Conservation (phyloP, 768 basidiomycete genomes). For the Mycena vulgaris region DNA sequence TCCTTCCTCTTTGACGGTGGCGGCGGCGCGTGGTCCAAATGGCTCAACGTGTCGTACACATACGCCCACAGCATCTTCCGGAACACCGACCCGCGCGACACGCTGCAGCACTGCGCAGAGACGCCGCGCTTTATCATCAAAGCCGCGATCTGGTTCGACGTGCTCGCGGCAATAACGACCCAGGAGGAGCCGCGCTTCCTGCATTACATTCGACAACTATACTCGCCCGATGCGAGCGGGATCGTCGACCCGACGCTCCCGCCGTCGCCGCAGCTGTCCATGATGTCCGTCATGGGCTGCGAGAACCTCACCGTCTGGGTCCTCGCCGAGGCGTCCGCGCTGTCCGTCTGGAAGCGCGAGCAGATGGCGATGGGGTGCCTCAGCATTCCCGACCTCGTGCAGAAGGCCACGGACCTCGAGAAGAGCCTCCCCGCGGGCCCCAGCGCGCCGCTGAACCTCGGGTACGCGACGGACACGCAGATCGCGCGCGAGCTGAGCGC, state of each 20-base stretch:
- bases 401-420: slow-evolving; percentile 41
- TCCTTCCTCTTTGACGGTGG: slow-evolving; percentile 86
- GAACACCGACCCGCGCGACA: slow-evolving; percentile 58
- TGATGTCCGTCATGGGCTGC: slow-evolving; percentile 90
- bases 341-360: slow-evolving; percentile 76
- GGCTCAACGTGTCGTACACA: slow-evolving; percentile 71
- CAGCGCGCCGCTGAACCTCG: neutral
- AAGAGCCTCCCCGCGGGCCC: slow-evolving; percentile 22
- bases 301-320: slow-evolving; percentile 86
- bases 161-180: slow-evolving; percentile 84
- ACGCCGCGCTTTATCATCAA: slow-evolving; percentile 83
- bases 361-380: slow-evolving; percentile 60
- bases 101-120: slow-evolving; percentile 62
- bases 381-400: slow-evolving; percentile 73
- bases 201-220: slow-evolving; percentile 69
- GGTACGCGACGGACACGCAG: slow-evolving; percentile 36
- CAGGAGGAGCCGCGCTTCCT: slow-evolving; percentile 71
- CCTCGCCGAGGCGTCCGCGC: slow-evolving; percentile 78
- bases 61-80: slow-evolving; percentile 69
- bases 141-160: slow-evolving; percentile 91
- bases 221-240: slow-evolving; percentile 61
- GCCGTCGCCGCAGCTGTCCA: slow-evolving; percentile 64
- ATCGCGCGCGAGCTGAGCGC: slow-evolving; percentile 63
- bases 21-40: slow-evolving; percentile 76
- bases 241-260: slow-evolving; percentile 50